These are phyloP conservation scores for Grosmannia clavigera DNA, from an alignment of 2,329 filamentous ascomycete genomes.

Conservation along the genomic window DNA sequence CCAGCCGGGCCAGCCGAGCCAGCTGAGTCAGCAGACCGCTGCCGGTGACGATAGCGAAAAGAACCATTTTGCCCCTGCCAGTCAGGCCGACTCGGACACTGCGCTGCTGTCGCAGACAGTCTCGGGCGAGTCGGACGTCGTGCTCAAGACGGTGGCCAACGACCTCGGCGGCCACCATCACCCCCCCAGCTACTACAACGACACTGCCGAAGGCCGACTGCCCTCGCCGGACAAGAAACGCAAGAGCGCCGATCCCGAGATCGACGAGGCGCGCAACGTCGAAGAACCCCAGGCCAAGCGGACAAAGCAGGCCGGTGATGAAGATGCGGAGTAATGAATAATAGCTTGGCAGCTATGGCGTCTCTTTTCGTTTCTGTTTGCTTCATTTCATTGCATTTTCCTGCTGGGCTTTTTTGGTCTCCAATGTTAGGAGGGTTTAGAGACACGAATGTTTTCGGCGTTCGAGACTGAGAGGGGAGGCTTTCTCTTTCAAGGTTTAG, in stretches of 20 bases:
- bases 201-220: conserved; percentile 1
- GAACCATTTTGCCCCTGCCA: background rate
- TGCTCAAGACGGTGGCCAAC: conserved; percentile 21
- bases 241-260: conserved; percentile 16
- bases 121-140: conserved; percentile 20
- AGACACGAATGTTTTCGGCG: background rate
- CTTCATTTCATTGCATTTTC: background rate
- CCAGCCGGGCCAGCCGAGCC: conserved; percentile 1
- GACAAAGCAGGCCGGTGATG: conserved; percentile 12
- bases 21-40: background rate
- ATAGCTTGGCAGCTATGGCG: background rate
- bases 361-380: background rate
- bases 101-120: conserved; percentile 5
- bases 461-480: background rate
- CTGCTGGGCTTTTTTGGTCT: background rate
- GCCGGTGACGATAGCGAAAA: background rate
- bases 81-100: conserved; percentile 2
- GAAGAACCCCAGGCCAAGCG: conserved; percentile 13
- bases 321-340: conserved; percentile 11
- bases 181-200: background rate
- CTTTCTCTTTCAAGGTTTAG: background rate
- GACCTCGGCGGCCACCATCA: conserved; percentile 15
- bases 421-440: too few species aligned
- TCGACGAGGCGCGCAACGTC: conserved; percentile 8
- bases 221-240: conserved; percentile 18